Evolutionary conservation across 768 basidiomycete species (phyloP).

Genomic region (Piloderma croceum): DNA sequence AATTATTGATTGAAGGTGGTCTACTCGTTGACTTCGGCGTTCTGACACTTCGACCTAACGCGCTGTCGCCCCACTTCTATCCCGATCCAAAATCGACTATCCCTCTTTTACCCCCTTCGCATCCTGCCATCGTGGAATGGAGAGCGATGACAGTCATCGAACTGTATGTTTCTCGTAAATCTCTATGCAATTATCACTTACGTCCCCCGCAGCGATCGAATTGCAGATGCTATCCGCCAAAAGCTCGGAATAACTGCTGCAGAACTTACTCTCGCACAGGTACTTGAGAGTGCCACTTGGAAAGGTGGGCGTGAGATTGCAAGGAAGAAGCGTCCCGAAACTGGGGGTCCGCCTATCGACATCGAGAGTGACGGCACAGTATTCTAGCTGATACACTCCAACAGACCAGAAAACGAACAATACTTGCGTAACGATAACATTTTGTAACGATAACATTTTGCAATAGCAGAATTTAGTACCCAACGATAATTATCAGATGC

Average conservation of each 20-base stretch:
- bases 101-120: conserved; percentile 64
- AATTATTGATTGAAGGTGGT: conserved; percentile 63
- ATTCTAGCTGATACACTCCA: conserved; percentile 38
- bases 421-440: too few species aligned
- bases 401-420: too few species aligned
- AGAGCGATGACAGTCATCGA: conserved; percentile 91
- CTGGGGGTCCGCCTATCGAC: conserved; percentile 81
- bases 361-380: conserved; percentile 83
- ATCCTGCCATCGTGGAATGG: conserved; percentile 94
- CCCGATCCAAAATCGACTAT: conserved; percentile 46
- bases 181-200: conserved; percentile 2
- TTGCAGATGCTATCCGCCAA: conserved; percentile 62
- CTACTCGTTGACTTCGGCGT: conserved; percentile 82
- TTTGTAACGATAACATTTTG: too few species aligned
- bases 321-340: conserved; percentile 61
- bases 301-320: conserved; percentile 94
- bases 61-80: conserved; percentile 39
- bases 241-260: conserved; percentile 45
- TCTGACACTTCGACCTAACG: conserved; percentile 56
- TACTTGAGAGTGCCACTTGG: conserved; percentile 95
- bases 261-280: conserved; percentile 74
- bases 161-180: conserved; percentile 49
- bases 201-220: conserved; percentile 59
- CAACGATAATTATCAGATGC: too few species aligned
- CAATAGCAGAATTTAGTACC: too few species aligned